Evolutionary conservation across 495 filamentous ascomycete genomes (phyloP), one percentile per base, ranked within the genome.

Genomic region (Neurospora sp.): DNA sequence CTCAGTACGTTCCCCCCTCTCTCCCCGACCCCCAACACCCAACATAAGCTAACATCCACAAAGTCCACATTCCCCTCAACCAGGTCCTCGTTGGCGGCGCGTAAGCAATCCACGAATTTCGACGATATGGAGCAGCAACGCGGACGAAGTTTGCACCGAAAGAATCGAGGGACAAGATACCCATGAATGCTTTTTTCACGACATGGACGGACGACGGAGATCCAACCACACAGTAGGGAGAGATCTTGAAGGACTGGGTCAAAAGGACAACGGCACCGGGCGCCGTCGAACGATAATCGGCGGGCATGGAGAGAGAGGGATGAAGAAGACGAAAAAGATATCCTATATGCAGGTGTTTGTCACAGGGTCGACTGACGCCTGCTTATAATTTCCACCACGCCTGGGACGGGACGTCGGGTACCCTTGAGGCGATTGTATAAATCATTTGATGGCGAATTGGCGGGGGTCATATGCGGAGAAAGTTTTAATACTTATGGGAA

Each of bases 1-100:
- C 88, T 99, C 78, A 94, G 92, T 94, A 86, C 73, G 77, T 35
- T 71, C 16, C 76, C 16, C 76, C 70, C 42, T 39, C 38, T 37
- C 39, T 2, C 42, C 46, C 18, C 23, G 20, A 42, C 20, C 46
- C 5, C 14, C 14, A 18, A 46, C n/a, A 20, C n/a, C 18, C 14
- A 7, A 23, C 1, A 14, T 71, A 69, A 48, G 71, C 72, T 54
- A 40, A 69, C 39, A 3, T 46, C 40, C n/a, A 23, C 23, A 4
- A 31, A 80, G 79, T 83, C 39, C 81, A 83, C 75, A 80, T 81
- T 9, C 79, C 78, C 72, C 77, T 86, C 69, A 86, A 85, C 81
- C 84, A 84, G 76, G 83, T 85, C 72, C 80, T 85, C 40, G 81
- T 85, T 70, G 84, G 84, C 20, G 83, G 81, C 78, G 83, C 83